Evolutionary conservation across 805 yeast genomes (phyloP), one percentile per base, ranked within the genome.

Genomic region (Teunomyces funiuensis): DNA sequence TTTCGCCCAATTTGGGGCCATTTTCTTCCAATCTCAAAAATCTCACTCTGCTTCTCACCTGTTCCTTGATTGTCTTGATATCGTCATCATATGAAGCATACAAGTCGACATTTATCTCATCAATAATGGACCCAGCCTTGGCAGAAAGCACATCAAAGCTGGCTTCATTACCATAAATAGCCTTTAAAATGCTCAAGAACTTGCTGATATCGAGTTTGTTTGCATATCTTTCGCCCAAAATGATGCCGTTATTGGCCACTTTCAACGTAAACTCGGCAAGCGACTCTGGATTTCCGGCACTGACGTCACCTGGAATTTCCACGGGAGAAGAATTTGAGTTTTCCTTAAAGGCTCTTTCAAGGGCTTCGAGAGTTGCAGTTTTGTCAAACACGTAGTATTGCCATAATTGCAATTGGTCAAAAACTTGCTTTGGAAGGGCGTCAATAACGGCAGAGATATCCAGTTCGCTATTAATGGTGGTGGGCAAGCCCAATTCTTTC

Each of bases 21-120:
- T 85, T 74, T 0, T 66, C 77, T 50, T 88, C 97, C 20, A 93
- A 60, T 44, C 97, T 75, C 45, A 83, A 65, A 55, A 80, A 91
- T 50, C 81, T 79, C 49, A 85, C 85, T 50, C 99, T 76, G 56
- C 85, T 88, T 55, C 71, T 75, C 17, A 91, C 57, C 56, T 90
- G 96, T 39, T 68, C 76, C 45, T 83, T 63, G 34, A 89, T 85
- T 7, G 79, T 77, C 18, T 61, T 64, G 18, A 79, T 61, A 54
- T 91, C 99, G 31, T 74, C 78, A 56, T 93, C 96, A 60, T 84
- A 91, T 41, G 73, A 80, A 11, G 63, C 73, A 57, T 91, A 91
- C 16, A 84, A 67, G 2, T 85, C 82, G 13, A 79, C 66, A 58
- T 91, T 91, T 43, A 91, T 74, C 55, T 85, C 90, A 58, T 93